Evolutionary conservation across 805 yeast species (phyloP), one percentile per base, ranked within the genome.

Genomic region (Hanseniaspora guilliermondii): DNA sequence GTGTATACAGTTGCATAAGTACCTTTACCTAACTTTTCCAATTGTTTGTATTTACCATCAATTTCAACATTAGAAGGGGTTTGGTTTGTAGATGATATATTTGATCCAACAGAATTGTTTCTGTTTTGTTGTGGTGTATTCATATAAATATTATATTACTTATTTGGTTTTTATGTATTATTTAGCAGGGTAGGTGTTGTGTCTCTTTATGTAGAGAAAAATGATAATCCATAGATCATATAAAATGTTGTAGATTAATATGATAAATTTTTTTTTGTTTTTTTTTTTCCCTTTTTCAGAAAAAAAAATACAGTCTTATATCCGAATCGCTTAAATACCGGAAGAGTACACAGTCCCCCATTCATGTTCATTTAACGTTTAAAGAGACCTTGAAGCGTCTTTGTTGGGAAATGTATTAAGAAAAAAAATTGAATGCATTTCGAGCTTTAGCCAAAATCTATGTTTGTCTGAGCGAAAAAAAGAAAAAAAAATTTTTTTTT

Each of bases 1-100:
- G 91, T 93, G 71, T 93, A 93, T 11, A 93, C 98, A 33, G 94
- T 97, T 53, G 98, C 98, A 67, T 93, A 91, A 2, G 98, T 91
- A 58, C 95, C 87, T 50, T 68, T 68, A n/a, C 71, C 71, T 44
- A 68, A 57, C 53, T 68, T 67, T 56, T 68, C 71, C 52, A 68
- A 53, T 49, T 68, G 71, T 49, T 67, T 68, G 49, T 66, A 68
- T 44, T 65, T 62, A 32, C 49, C 52, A 38, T 48, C 52, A 2
- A 44, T 19, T 24, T 54, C 53, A 4, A 22, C 38, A 7, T 11
- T 40, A 11, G 47, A 4, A 2, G 40, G 6, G 17, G 27, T 38
- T 16, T 24, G 33, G 37, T 53, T 39, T 16, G 37, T 47, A 1
- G 44, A 19, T 19, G 56, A 52, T 19, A 49, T 25, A 11, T 40